Evolutionary conservation across 768 basidiomycete species (phyloP).

Genomic region (Podaxis pistillaris): DNA sequence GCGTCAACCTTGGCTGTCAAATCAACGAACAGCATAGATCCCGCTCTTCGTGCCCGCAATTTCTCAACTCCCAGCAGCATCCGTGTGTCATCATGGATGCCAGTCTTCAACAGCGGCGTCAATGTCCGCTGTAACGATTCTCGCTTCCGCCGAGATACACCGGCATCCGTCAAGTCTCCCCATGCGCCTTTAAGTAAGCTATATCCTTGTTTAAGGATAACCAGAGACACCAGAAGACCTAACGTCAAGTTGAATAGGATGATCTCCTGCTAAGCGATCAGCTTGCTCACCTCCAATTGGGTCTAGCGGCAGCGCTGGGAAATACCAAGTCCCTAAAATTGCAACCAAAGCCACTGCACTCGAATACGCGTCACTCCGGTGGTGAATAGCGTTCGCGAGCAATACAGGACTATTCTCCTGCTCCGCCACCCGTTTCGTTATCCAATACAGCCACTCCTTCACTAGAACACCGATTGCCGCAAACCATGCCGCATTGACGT

Average conservation of each 20-base stretch:
- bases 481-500: conserved; percentile 97
- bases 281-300: conserved; percentile 78
- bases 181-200: conserved; percentile 66
- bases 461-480: conserved; percentile 74
- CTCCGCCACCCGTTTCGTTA: conserved; percentile 87
- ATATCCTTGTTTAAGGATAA: conserved; percentile 81
- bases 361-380: conserved; percentile 95
- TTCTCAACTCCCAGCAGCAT: conserved; percentile 46
- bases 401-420: conserved; percentile 90
- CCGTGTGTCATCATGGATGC: conserved; percentile 18
- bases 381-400: conserved; percentile 94
- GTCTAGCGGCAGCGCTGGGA: conserved; percentile 86
- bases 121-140: conserved; percentile 54
- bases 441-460: conserved; percentile 93
- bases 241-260: background rate
- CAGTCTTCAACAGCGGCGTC: conserved; percentile 45
- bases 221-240: conserved; percentile 87
- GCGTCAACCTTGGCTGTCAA: conserved; percentile 70
- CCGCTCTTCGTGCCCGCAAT: conserved; percentile 73
- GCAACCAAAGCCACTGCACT: conserved; percentile 89
- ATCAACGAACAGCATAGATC: conserved; percentile 83
- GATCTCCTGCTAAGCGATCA: conserved; percentile 8
- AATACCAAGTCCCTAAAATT: conserved; percentile 86
- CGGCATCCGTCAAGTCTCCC: conserved; percentile 82
- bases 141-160: conserved; percentile 59